Evolutionary conservation across 495 filamentous ascomycete species (phyloP), one percentile per base, ranked within the genome.

Genomic region (Daldinia caldariorum): DNA sequence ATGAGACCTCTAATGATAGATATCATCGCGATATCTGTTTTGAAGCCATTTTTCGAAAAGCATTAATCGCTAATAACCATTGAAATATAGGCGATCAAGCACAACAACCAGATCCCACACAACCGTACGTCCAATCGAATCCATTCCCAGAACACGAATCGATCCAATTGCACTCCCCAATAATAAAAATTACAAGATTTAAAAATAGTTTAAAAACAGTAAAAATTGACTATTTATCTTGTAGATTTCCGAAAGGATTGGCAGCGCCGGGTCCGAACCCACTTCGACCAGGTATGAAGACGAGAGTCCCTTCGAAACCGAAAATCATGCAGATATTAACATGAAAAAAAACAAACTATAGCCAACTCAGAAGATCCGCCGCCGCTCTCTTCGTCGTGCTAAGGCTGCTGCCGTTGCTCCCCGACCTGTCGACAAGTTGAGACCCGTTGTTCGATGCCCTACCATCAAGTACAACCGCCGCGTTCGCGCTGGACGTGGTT

Each of bases 181-280:
- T 62, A 49, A 72, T 49, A 49, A 39, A 29, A 57, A 26, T 26
- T 1, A 26, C n/a, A n/a, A n/a, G n/a, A n/a, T n/a, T n/a, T n/a
- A n/a, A n/a, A n/a, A n/a, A n/a, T n/a, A n/a, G n/a, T n/a, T n/a
- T n/a, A 26, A 26, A 39, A 64, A 39, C 26, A 55, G 63, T 62
- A 47, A 54, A 65, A 65, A 70, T 73, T 74, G 57, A 77, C 63
- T 31, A 9, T 29, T 58, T 53, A 54, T 61, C 68, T 67, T 67
- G 70, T 77, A 94, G 92, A 99, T 84, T 99, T 99, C 93, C 95
- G 93, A 88, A 99, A 99, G 93, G 93, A 99, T 87, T 99, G 95
- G 95, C 94, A 97, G 84, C 91, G 92, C 83, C 94, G 95, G 85
- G 95, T 99, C 76, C 92, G 94, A 84, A 88, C 89, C 81, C 96